A percentile compares a stretch with the other conserved stretches of the same genome.
These are phyloP conservation scores for Amylostereum areolatum DNA, from an alignment of 1,284 basidiomycete genomes.

Conservation along the genomic window DNA sequence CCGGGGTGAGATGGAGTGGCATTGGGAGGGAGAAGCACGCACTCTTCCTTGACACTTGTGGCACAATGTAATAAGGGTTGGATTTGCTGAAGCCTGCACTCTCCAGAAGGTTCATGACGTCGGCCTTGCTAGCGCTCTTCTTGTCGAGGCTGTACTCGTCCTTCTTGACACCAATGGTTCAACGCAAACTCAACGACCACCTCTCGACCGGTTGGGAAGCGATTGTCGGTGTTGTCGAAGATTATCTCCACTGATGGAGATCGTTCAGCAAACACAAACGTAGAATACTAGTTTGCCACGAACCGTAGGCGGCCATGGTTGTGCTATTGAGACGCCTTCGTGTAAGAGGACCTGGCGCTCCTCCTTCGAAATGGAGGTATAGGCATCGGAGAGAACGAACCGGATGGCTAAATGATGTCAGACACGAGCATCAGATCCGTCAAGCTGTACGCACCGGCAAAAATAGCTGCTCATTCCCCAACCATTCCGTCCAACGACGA, in stretches of 20 bases:
- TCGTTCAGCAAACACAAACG: neutral
- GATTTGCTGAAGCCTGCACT: conserved; percentile 95
- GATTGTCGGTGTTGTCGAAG: conserved; percentile 86
- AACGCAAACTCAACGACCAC: conserved; percentile 71
- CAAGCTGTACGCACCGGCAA: conserved; percentile 56
- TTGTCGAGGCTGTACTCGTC: conserved; percentile 98
- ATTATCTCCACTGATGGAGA: conserved; percentile 67
- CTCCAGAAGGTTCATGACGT: conserved; percentile 94
- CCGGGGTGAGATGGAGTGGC: neutral
- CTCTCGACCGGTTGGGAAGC: conserved; percentile 85
- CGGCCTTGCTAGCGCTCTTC: conserved; percentile 93
- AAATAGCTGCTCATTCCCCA: conserved; percentile 96
- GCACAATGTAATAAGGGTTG: conserved; percentile 99
- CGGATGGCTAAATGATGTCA: conserved; percentile 66
- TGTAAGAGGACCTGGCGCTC: conserved; percentile 91
- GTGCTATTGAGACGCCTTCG: conserved; percentile 85
- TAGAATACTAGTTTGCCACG: conserved; percentile 18
- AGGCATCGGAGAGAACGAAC: conserved; percentile 96
- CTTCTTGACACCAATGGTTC: conserved; percentile 97
- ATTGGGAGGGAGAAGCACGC: conserved; percentile 24
- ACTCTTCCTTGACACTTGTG: conserved; percentile 77
- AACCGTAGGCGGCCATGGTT: conserved; percentile 93
- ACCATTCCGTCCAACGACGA: conserved; percentile 92
- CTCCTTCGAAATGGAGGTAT: conserved; percentile 91
- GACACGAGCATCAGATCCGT: neutral